A percentile compares a stretch with the other conserved stretches of the same genome.
Conservation (phyloP, 2,329 filamentous ascomycete species). For the Colletotrichum sp. region DNA sequence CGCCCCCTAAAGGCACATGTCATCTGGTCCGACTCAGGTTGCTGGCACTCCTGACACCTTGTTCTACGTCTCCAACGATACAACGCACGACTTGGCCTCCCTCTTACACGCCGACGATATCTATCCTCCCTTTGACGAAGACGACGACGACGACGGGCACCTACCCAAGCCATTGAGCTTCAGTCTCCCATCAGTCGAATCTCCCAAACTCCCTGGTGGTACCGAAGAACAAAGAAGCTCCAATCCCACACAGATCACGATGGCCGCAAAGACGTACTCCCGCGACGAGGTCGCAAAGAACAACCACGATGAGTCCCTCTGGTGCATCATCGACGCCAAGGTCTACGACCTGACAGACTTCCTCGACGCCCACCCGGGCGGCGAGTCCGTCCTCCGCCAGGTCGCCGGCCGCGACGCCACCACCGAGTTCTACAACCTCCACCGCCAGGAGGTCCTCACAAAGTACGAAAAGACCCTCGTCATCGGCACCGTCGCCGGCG, state of each 20-base stretch:
- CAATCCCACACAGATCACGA: conserved; percentile 18
- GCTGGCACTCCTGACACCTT: not conserved
- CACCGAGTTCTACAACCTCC: conserved; percentile 86
- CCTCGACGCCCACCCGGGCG: conserved; percentile 83
- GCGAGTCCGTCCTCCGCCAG: conserved; percentile 79
- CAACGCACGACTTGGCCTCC: not conserved
- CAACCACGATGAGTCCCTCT: conserved; percentile 76
- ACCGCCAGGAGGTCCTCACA: conserved; percentile 85
- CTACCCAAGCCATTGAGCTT: not conserved
- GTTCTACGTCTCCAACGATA: not conserved
- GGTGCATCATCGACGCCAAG: conserved; percentile 85
- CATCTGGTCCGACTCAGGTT: not conserved
- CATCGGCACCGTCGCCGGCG: conserved; percentile 76
- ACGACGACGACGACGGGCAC: not conserved
- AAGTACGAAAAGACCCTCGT: conserved; percentile 74
- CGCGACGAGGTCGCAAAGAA: conserved; percentile 75
- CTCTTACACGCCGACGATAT: not conserved
- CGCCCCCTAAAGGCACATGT: not conserved
- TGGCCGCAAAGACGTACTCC: conserved; percentile 55
- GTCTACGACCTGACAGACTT: conserved; percentile 90
- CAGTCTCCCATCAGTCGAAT: not conserved
- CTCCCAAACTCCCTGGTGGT: not conserved
- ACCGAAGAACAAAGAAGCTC: not conserved
- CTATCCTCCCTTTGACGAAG: not conserved
- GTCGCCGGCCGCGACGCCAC: conserved; percentile 85